Base-by-base conservation (phyloP, 441 rosid genomes). In the Jatropha podagrica region DNA sequence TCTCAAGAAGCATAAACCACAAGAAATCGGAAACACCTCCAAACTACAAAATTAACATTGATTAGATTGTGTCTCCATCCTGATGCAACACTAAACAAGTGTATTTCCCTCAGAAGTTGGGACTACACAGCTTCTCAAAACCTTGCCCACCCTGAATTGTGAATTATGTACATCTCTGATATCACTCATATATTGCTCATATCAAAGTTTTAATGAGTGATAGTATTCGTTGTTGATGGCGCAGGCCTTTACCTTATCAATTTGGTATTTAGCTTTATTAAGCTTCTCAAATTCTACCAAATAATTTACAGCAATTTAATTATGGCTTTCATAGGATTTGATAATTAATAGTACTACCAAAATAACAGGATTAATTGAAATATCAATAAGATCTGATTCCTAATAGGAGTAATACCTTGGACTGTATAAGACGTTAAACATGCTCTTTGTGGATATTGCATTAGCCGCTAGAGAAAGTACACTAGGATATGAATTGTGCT, bases 341-440 rank as follows among this genome's bases (percentile, higher is more conserved):
- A 38, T 17, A 42, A 5, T 10, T 18, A 55, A 56, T 0, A 37
- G 4, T 10, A 13, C 23, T 10, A 52, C n/a, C 76, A 63, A 64
- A 23, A 63, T 7, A 4, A 17, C 1, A 42, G 32, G 27, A 20
- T 15, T 37, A 78, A 41, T 59, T 26, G 20, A 54, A 44, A 48
- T 14, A 44, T 2, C 7, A 61, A 46, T 32, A 20, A 48, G 4
- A 63, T 54, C 23, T n/a, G 7, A 64, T 55, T 38, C 61, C 10
- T 44, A 71, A 73, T 17, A 65, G 49, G 9, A 41, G 38, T 11
- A 5, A 42, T 91, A 95, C 99, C 98, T 93, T 80, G 99, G 99
- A 83, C 97, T 88, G 80, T 91, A 95, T 78, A 87, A 85, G 48
- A 91, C 97, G 81, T 84, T 88, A 78, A 95, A 95, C 82, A 81